Evolutionary conservation across 1,284 basidiomycete species (phyloP), one percentile per base, ranked within the genome.

Genomic region (Ceratobasidium sp.): DNA sequence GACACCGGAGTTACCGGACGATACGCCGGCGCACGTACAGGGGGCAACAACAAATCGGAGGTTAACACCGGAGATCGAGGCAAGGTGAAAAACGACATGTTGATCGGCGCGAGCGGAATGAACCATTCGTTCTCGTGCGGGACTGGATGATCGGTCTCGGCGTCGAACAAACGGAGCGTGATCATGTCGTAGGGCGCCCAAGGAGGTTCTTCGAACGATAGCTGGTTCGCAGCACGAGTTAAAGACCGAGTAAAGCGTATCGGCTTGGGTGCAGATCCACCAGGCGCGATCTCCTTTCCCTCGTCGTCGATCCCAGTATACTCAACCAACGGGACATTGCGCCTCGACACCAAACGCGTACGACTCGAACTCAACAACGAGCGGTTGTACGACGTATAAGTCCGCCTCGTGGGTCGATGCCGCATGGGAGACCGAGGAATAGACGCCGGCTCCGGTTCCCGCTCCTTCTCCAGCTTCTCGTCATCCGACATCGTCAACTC

Each of bases 261-360:
- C 20, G 47, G 37, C 26, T 47, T 64, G 17, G 65, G 65, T 1
- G 53, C 39, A 20, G 53, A n/a, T 6, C 6, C 49, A 6, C 28
- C 28, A 31, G 69, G 28, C 23, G 23, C 31, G 26, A 74, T 37
- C 58, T 74, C 69, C 53, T 51, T 45, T 6, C 45, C 69, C 31
- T 74, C 45, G 23, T 74, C 69, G n/a, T 74, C 69, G n/a, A 74
- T 74, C 8, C 69, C 69, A 45, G 69, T 51, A 39, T 74, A 74
- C 31, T 74, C 69, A 33, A 61, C 69, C n/a, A 51, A 39, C 2
- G 58, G 45, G 7, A 39, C 42, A 11, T 35, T 31, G 35, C 58
- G 53, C 58, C 58, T 61, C 17, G 69, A 74, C 5, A 74, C 58
- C 35, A 74, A 4, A 10, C 69, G 58, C 26, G 56, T 47, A 17